A percentile compares a stretch with the other conserved stretches of the same genome.
Conservation (phyloP, 192 early-diverging fungal genomes). For the Spizellomyces sp. region DNA sequence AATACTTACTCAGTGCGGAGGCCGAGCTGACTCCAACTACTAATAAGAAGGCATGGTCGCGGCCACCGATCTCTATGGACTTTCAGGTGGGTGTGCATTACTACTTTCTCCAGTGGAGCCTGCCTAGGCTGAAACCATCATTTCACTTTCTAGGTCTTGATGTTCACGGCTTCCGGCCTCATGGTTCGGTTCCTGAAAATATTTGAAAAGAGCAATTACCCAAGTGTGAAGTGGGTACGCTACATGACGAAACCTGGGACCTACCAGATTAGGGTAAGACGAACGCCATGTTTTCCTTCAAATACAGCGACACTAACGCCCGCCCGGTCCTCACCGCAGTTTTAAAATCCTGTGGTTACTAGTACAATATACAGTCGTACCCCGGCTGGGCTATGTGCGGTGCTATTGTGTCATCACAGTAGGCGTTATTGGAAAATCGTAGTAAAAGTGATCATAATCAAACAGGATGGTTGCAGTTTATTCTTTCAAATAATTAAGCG, state of each 20-base stretch:
- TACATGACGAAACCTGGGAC: constrained; percentile 97
- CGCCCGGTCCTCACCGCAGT: not conserved
- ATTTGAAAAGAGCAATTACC: constrained; percentile 95
- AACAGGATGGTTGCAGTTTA: no score
- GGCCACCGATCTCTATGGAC: constrained; percentile 94
- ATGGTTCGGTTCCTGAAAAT: constrained; percentile 97
- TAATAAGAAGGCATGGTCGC: constrained; percentile 86
- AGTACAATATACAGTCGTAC: no score
- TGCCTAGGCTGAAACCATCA: not conserved
- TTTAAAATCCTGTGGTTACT: no score
- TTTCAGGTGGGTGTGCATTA: constrained; percentile 62
- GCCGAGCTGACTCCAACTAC: constrained; percentile 84
- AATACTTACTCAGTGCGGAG: constrained; percentile 78
- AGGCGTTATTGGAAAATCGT: no score
- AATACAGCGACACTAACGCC: not conserved
- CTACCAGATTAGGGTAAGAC: constrained; percentile 69
- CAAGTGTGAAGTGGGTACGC: constrained; percentile 98
- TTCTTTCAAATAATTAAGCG: no score
- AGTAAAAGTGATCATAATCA: no score
- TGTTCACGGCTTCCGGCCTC: constrained; percentile 97
- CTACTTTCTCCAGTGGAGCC: not conserved
- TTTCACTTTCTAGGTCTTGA: constrained; percentile 67
- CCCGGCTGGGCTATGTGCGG: no score
- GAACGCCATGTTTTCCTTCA: not conserved
- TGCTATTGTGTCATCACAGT: no score